Base-by-base conservation (phyloP, 2,329 filamentous ascomycete species). In the Pleomassaria siparia region DNA sequence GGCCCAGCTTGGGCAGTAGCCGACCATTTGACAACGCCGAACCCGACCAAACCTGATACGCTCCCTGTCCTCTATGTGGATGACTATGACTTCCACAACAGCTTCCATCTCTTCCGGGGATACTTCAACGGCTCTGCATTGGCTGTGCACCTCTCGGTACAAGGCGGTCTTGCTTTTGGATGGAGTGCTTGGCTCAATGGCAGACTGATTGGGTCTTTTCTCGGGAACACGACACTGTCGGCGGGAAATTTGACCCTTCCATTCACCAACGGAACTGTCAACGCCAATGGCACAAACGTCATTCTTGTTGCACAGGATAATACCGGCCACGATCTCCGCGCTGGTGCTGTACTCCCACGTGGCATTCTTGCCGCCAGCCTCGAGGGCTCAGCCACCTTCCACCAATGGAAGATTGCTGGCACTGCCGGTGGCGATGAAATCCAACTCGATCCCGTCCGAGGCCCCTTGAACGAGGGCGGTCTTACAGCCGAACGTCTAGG, bases 171-270 rank as follows among this genome's bases (percentile, higher is more conserved):
- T 22, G 80, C 80, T 2, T 81, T 81, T 33, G 81, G 81, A 13
- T 84, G 76, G 67, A 80, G 75, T 3, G 80, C 76, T 18, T 84
- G 77, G 74, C 64, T 85, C 0, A 85, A 85, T 62, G 78, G 78
- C 8, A 59, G 74, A 5, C 80, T 80, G 60, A 62, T 85, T 6
- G 80, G 80, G 16, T 82, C 81, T 0, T 79, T 74, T 63, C 70
- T 81, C 4, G 82, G 82, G 0, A 71, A 74, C 42, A 75, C 75
- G 0, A 73, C 73, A 3, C 37, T 60, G 8, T 57, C 59, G 1
- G 55, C 62, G 2, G 68, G 71, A 2, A 71, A 67, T 1, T 57
- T 69, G 2, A 72, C 74, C 0, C 71, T 84, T 16, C 75, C 76
- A 0, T 83, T 85, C 59, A 60, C 70, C 33, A 79, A 80, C 40